Evolutionary conservation across 371 early-diverging fungal genomes (phyloP), one percentile per base, ranked within the genome.

Genomic region (Dinochytrium kinnereticum): DNA sequence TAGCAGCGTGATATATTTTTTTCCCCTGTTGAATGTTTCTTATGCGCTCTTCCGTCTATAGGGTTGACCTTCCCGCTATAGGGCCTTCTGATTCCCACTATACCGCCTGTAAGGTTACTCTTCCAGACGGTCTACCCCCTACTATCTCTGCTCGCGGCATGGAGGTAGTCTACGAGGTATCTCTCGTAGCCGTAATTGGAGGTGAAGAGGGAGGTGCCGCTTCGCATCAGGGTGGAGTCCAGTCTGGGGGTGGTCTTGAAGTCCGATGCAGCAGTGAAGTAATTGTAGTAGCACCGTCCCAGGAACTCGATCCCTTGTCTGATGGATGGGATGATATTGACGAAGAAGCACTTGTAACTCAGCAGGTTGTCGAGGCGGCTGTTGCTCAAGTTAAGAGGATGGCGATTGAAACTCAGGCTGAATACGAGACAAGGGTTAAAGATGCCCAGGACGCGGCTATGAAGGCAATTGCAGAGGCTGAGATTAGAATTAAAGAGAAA

Each of bases 351-450:
- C 7, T 51, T 5, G 34, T 68, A 53, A 68, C 68, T 2, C 51
- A 49, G 51, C n/a, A 34, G 50, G 68, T 53, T 7, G 68, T 68
- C 51, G 68, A 68, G 51, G 68, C 68, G 2, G 68, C 68, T 19
- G 68, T 68, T 3, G 68, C 68, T 3, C 51, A 68, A 26, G 53
- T 68, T 5, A 68, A 68, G 53, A 68, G 51, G 68, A 68, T 68
- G 68, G 68, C 68, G n/a, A 21, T 64, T 51, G 68, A 68, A 59
- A 61, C 65, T 3, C 59, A 73, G 73, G 73, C 44, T n/a, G 67
- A 68, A 70, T 64, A 59, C 28, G 28, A 74, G 44, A 39, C 44
- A 26, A 37, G 68, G 0, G 69, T 68, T 26, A 40, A 64, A 49
- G 57, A 28, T 10, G 73, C 69, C 21, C 37, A 74, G 31, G 70